phyloP scores from a whole-genome alignment of 148 eudicot genomes.

The Suaeda aralocaspica region DNA sequence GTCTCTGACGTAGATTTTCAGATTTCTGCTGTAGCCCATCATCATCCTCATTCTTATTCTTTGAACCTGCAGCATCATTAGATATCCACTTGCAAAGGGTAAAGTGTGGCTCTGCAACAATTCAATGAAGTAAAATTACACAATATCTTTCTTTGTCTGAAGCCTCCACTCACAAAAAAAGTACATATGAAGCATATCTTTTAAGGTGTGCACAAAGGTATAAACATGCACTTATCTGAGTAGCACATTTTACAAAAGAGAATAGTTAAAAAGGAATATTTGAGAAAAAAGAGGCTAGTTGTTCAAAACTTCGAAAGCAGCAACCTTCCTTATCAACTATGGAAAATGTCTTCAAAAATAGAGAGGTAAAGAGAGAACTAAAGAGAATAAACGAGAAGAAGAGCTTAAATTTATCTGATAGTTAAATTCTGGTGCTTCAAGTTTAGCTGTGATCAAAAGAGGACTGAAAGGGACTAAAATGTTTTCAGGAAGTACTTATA shows the following conservation, averaged over 20 bases:
- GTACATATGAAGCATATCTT: neutral
- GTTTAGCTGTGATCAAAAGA: no score
- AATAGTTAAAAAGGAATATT: no score
- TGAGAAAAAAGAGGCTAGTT: no score
- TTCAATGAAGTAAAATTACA: constrained; percentile 19
- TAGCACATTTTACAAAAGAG: neutral
- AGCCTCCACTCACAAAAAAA: no score
- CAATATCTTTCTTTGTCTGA: neutral
- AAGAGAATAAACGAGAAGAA: neutral
- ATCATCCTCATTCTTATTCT: constrained; percentile 31
- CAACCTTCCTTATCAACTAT: no score
- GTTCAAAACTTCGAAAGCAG: neutral
- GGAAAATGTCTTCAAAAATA: no score
- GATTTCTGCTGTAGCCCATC: constrained; percentile 32
- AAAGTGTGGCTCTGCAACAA: constrained; percentile 42
- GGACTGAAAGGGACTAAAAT: no score
- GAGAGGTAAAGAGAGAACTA: neutral
- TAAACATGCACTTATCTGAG: neutral
- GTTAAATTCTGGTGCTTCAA: neutral
- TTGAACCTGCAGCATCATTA: constrained; percentile 27
- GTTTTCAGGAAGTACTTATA: no score
- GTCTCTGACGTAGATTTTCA: constrained; percentile 29
- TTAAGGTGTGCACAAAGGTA: neutral
- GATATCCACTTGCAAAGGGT: constrained; percentile 75
- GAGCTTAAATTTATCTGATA: neutral